Evolutionary conservation across 192 early-diverging fungal species (phyloP), one percentile per base, ranked within the genome.

Genomic region (Mycoemilia scoparia): DNA sequence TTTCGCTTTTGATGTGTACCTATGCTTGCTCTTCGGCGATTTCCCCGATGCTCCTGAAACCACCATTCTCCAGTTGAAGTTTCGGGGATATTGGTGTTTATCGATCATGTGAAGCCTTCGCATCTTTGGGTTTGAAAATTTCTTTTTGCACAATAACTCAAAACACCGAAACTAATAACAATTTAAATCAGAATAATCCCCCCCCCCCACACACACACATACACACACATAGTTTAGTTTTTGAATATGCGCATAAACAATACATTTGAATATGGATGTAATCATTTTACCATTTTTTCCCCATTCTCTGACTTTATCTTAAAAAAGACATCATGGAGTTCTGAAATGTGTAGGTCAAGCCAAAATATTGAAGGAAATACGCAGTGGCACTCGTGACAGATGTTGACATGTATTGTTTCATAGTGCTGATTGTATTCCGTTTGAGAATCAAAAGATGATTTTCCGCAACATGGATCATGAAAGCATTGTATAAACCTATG

Each of bases 331-430:
- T 60, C 57, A 34, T 60, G 57, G 21, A 13, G 28, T 28, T 60
- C 57, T 20, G 53, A 46, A 12, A 60, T 45, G 18, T 60, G 57
- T 41, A 60, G 46, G 32, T 54, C 57, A 38, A 60, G 43, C 57
- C 57, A 60, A 27, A 54, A 47, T n/a, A 51, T 27, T 36, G 46
- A 46, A 33, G 57, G 57, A n/a, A 60, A 34, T 9, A 54, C 29
- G 13, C 51, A 50, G 13, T 24, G 7, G 11, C 57, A 60, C 19
- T 15, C 10, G 4, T 39, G 37, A 34, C 57, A 60, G 12, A 12
- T 28, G 26, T 60, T 44, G 16, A 38, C 41, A 44, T 60, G 57
- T 36, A 41, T 36, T 36, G 49, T 45, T 36, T 60, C 51, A 38
- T 60, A 60, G 39, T 60, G 57, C 41, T 24, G 31, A 24, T 60